These are phyloP conservation scores for Cystofilobasidium bisporidii DNA, from an alignment of 768 basidiomycete species.

Conservation along the genomic window DNA sequence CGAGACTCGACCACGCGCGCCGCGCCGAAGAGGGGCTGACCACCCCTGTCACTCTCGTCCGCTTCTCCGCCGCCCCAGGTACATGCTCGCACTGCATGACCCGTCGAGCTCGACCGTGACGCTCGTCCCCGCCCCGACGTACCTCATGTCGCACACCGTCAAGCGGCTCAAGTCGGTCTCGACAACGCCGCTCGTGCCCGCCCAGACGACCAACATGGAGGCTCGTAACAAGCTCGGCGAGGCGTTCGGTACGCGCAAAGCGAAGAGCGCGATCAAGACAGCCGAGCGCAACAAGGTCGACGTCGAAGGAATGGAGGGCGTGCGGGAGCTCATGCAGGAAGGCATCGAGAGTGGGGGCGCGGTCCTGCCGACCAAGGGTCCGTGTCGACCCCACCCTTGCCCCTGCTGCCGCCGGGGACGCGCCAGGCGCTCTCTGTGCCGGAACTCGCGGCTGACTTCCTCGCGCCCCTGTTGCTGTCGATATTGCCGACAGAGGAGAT, in stretches of 20 bases:
- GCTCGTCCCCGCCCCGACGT: constrained; percentile 51
- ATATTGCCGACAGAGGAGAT: constrained; percentile 16
- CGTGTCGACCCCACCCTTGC: constrained; percentile 30
- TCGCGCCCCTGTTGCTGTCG: no score
- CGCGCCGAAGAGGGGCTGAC: background rate
- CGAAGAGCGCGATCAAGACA: constrained; percentile 71
- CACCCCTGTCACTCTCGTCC: background rate
- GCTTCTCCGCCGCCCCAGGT: constrained; percentile 45
- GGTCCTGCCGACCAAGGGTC: constrained; percentile 61
- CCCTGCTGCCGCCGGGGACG: constrained; percentile 1
- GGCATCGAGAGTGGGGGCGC: constrained; percentile 65
- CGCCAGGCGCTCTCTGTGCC: no score
- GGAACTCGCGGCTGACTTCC: no score
- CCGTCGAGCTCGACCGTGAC: constrained; percentile 61
- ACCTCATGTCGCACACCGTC: constrained; percentile 65
- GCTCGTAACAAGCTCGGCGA: constrained; percentile 74
- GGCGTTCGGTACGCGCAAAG: constrained; percentile 91
- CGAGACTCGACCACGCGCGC: no score
- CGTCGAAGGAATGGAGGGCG: constrained; percentile 73
- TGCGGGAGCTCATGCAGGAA: constrained; percentile 69
- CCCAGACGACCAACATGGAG: constrained; percentile 42
- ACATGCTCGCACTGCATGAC: constrained; percentile 73
- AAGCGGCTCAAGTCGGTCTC: constrained; percentile 59
- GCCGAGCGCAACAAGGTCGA: constrained; percentile 84
- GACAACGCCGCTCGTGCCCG: constrained; percentile 11